Base-by-base conservation (phyloP, 768 basidiomycete species). In the Boletus reticulatus region DNA sequence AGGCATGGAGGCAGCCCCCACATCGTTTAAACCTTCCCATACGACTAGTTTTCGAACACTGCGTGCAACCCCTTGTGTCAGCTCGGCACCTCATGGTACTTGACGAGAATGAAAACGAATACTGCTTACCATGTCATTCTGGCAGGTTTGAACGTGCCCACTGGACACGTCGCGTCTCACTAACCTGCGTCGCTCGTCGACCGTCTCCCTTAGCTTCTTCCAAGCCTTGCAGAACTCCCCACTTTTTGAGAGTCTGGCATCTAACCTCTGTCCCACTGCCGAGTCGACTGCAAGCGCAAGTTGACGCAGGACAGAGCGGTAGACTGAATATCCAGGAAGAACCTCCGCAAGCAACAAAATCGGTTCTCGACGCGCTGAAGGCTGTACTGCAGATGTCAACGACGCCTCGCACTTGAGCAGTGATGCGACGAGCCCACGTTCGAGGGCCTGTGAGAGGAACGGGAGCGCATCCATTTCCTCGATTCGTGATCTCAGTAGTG, bases 1-100 rank as follows among this genome's bases (percentile, higher is more conserved):
- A 69, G 29, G 67, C 56, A 19, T 69, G 68, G 22, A 64, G 56
- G 44, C 67, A 71, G 7, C 69, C 67, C 17, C 42, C 59, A 24
- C 69, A 69, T 0, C 67, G 62, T 47, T 58, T 69, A 24, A 69
- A 61, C n/a, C 43, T 56, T 17, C 58, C 46, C 17, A 66, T 45
- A 8, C 42, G 32, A 10, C 36, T 48, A 13, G 58, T 45, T 57
- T 52, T 71, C 13, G 64, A 57, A 44, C 67, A 71, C 67, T 69
- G 24, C 5, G 19, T 22, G 9, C 24, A 14, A 50, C 14, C 29
- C 29, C 39, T 17, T 5, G 7, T 11, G 42, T 63, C 38, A 64
- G 38, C 44, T 39, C 7, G 16, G 7, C 6, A 22, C 31, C 24
- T 34, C 3, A n/a, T 5, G 17, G 20, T 19, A 12, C 20, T 11